A percentile compares a stretch with the other conserved stretches of the same genome.
These are phyloP conservation scores for Osmanthus fragrans DNA, from an alignment of 257 asterid species.

Conservation along the genomic window DNA sequence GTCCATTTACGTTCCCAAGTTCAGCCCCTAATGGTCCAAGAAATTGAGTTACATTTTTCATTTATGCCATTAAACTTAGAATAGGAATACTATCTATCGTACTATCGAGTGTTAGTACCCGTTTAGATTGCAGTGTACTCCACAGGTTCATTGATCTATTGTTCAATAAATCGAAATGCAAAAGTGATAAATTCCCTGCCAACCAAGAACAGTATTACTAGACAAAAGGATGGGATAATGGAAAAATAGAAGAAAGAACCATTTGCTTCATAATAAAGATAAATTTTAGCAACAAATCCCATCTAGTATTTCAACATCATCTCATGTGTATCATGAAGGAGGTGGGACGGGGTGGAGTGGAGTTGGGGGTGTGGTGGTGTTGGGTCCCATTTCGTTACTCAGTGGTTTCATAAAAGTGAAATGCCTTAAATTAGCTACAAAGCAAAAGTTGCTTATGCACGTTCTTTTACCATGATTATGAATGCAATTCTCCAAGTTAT, in stretches of 20 bases:
- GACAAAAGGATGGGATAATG: slow-evolving; percentile 20
- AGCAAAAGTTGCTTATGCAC: slow-evolving; percentile 32
- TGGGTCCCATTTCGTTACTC: no score
- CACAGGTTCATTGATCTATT: no score
- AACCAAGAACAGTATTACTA: neutral
- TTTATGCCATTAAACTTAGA: neutral
- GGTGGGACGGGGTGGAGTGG: no score
- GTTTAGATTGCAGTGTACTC: no score
- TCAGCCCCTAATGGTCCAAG: neutral
- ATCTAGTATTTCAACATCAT: neutral
- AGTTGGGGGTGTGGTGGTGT: no score
- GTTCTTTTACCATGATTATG: slow-evolving; percentile 24
- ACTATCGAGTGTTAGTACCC: no score
- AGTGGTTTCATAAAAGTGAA: no score
- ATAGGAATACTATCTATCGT: no score
- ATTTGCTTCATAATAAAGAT: slow-evolving; percentile 33
- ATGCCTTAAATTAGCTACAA: slow-evolving; percentile 33
- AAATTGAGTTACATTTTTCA: no score
- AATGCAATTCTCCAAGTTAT: slow-evolving; percentile 1
- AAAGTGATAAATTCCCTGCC: neutral
- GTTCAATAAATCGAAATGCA: no score
- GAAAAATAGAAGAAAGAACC: slow-evolving; percentile 34
- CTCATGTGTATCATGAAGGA: no score
- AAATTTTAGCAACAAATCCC: slow-evolving; percentile 7
- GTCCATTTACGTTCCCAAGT: neutral